Percentiles rank a stretch among this genome's conserved stretches.
These are phyloP conservation scores for Talaromyces sp. DNA, from an alignment of 2,329 filamentous ascomycete genomes.

Conservation along the genomic window DNA sequence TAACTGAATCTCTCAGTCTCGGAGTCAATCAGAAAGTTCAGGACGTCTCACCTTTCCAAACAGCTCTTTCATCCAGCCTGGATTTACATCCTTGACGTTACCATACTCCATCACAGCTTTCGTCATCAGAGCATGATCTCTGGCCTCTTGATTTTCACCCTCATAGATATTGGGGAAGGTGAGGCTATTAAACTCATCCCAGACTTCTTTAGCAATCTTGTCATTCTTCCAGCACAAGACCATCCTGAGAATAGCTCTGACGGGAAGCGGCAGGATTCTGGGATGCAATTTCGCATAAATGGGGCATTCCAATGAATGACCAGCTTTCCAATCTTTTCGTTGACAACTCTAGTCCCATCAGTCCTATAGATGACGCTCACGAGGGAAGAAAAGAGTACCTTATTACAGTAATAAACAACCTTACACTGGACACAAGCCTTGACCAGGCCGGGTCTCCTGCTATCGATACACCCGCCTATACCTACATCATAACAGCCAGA, in stretches of 20 bases:
- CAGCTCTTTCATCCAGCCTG: conserved; percentile 43
- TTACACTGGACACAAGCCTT: conserved; percentile 58
- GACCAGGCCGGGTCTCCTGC: conserved; percentile 32
- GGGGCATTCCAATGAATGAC: conserved; percentile 60
- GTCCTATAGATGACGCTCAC: not conserved
- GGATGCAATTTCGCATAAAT: conserved; percentile 48
- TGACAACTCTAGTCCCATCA: conserved; percentile 52
- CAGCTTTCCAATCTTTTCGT: conserved; percentile 55
- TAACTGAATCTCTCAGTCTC: conserved; percentile 37
- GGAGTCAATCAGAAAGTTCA: not conserved
- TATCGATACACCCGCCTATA: conserved; percentile 23
- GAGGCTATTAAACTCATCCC: conserved; percentile 44
- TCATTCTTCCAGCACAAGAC: conserved; percentile 38
- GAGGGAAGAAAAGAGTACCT: conserved; percentile 38
- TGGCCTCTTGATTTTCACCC: conserved; percentile 40
- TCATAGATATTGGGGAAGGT: conserved; percentile 32
- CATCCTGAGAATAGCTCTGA: conserved; percentile 55
- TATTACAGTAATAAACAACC: conserved; percentile 58
- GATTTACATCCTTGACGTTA: conserved; percentile 38
- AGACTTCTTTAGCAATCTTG: conserved; percentile 25
- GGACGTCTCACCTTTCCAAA: conserved; percentile 44
- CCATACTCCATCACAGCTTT: conserved; percentile 56
- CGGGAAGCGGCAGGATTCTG: conserved; percentile 52
- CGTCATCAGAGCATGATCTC: conserved; percentile 51
- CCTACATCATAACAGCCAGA: conserved; percentile 54